Evolutionary conservation across 2,329 filamentous ascomycete genomes (phyloP).

Genomic region (Polytolypa hystricis): DNA sequence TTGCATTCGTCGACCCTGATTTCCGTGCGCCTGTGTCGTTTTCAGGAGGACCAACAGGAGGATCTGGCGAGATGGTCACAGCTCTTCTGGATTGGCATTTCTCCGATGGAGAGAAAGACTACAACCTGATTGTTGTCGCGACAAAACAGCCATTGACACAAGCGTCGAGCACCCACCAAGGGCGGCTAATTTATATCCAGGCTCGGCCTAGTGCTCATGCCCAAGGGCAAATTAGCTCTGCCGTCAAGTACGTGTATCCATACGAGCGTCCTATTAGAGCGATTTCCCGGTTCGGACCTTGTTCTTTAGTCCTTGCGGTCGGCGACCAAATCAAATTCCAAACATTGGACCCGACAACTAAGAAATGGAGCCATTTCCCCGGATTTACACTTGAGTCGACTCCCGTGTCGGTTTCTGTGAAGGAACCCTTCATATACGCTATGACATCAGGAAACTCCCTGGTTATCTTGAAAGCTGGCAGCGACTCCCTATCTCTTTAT

Average conservation of each 20-base stretch:
- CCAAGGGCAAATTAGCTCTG: constrained; percentile 21
- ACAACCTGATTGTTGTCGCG: constrained; percentile 32
- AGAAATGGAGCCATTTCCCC: constrained; percentile 32
- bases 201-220: constrained; percentile 19
- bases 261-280: constrained; percentile 39
- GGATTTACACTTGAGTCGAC: constrained; percentile 36
- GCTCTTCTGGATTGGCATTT: constrained; percentile 33
- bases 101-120: constrained; percentile 23
- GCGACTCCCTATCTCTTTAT: constrained; percentile 24
- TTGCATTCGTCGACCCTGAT: constrained; percentile 32
- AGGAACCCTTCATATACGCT: constrained; percentile 39
- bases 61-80: constrained; percentile 30
- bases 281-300: constrained; percentile 40
- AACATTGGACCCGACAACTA: constrained; percentile 30
- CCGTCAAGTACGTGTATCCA: constrained; percentile 26
- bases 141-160: constrained; percentile 22
- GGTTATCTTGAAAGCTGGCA: constrained; percentile 33
- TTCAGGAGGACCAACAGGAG: constrained; percentile 21
- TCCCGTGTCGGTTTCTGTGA: constrained; percentile 40
- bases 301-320: constrained; percentile 35
- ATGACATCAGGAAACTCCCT: constrained; percentile 46
- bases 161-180: constrained; percentile 16
- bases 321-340: constrained; percentile 35
- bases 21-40: constrained; percentile 6
- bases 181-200: constrained; percentile 30